phyloP scores from a whole-genome alignment of 306 rosid genomes.

The Lithocarpus polystachyus region DNA sequence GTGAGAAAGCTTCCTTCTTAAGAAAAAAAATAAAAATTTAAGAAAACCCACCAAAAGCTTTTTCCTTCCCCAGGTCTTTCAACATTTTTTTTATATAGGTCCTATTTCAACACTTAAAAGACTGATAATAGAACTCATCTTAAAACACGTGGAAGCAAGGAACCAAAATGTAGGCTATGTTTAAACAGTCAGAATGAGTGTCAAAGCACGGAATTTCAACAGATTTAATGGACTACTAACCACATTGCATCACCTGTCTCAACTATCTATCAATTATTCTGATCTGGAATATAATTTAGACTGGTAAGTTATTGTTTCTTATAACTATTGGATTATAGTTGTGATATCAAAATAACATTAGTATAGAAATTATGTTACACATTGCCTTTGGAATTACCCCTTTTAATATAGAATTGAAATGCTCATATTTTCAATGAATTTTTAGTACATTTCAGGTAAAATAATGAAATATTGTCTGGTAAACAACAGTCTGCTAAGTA shows the following conservation, averaged over 20 bases:
- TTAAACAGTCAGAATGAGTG: too few relatives aligned
- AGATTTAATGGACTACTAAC: too few relatives aligned
- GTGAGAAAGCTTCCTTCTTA: not conserved
- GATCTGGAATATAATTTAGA: too few relatives aligned
- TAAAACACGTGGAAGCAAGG: too few relatives aligned
- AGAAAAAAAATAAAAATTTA: not conserved
- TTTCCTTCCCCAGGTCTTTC: not conserved
- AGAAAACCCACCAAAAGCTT: not conserved
- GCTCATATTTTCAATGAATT: not conserved
- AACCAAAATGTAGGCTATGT: too few relatives aligned
- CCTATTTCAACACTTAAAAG: too few relatives aligned
- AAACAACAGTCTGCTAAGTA: not conserved
- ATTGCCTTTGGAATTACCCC: not conserved
- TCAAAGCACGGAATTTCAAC: too few relatives aligned
- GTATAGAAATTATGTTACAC: not conserved
- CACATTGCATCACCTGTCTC: too few relatives aligned
- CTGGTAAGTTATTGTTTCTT: too few relatives aligned
- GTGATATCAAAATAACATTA: not conserved
- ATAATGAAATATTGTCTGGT: not conserved
- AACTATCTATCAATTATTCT: too few relatives aligned
- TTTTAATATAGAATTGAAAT: not conserved
- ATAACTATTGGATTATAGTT: too few relatives aligned
- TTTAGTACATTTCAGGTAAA: not conserved
- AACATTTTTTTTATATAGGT: not conserved
- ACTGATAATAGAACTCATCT: too few relatives aligned